A percentile compares a stretch with the other conserved stretches of the same genome.
Evolutionary conservation across 2,329 filamentous ascomycete genomes (phyloP).

Genomic region (Ophiostoma novo-ulmi): DNA sequence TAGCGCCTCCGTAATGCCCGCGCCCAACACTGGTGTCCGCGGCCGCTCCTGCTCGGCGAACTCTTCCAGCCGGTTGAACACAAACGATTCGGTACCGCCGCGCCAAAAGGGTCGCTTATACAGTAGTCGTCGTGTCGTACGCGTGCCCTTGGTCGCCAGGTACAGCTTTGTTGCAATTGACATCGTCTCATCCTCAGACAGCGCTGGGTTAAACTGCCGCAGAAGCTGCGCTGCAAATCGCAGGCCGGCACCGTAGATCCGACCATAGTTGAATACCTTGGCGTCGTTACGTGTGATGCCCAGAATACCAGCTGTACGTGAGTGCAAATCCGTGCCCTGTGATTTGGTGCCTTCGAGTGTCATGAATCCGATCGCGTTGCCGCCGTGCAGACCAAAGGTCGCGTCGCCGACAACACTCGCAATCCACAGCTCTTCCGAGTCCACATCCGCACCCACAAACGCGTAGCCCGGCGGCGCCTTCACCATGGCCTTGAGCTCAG

Average conservation of each 20-base stretch:
- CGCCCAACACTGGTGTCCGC: conserved; percentile 84
- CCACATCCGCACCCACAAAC: conserved; percentile 95
- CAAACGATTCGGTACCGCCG: conserved; percentile 92
- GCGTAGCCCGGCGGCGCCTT: conserved; percentile 83
- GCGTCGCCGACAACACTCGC: conserved; percentile 91
- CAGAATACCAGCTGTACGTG: conserved; percentile 83
- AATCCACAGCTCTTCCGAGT: conserved; percentile 97
- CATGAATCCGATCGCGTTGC: conserved; percentile 98
- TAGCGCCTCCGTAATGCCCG: conserved; percentile 91
- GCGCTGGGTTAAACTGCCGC: conserved; percentile 82
- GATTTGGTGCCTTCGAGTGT: conserved; percentile 94
- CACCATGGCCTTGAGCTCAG: conserved; percentile 95
- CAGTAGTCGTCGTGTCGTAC: conserved; percentile 68
- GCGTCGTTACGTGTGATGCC: conserved; percentile 93
- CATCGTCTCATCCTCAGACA: conserved; percentile 74
- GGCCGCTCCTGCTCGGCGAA: conserved; percentile 93
- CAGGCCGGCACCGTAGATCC: conserved; percentile 95
- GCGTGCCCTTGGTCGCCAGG: conserved; percentile 80
- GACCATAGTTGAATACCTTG: conserved; percentile 97
- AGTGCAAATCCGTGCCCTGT: conserved; percentile 89
- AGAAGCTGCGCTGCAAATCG: conserved; percentile 88
- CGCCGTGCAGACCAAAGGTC: conserved; percentile 89
- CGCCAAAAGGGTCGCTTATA: conserved; percentile 82
- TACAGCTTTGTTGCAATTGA: conserved; percentile 77
- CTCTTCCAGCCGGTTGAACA: conserved; percentile 97